A percentile compares a stretch with the other conserved stretches of the same genome.
These are phyloP conservation scores for Trichoderma semiorbis DNA, from an alignment of 2,329 filamentous ascomycete species.

Conservation along the genomic window DNA sequence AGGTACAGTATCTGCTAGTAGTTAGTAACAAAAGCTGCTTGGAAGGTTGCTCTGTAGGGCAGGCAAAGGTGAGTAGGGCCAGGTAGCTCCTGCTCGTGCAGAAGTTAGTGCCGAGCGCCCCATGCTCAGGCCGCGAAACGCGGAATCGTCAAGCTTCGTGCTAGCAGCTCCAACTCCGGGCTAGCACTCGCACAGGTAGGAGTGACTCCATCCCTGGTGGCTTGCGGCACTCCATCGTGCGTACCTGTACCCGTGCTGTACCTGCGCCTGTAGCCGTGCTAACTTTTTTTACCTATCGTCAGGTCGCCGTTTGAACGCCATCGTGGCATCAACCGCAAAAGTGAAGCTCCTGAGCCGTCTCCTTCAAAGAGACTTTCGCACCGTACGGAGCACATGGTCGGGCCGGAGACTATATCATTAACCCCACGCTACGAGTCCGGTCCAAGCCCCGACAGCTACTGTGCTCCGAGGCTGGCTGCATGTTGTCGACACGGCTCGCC, in stretches of 20 bases:
- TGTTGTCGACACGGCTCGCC: conserved; percentile 1
- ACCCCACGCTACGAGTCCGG: conserved; percentile 16
- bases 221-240: not conserved
- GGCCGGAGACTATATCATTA: conserved; percentile 13
- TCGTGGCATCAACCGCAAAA: not conserved
- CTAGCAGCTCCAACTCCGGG: not conserved
- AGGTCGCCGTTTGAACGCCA: not conserved
- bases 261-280: not conserved
- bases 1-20: not conserved
- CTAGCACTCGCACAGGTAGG: not conserved
- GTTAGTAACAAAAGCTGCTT: not conserved
- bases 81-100: conserved; percentile 6
- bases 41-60: not conserved
- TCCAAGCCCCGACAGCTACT: conserved; percentile 12
- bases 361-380: conserved; percentile 17
- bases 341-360: not conserved
- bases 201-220: not conserved
- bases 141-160: conserved; percentile 7
- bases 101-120: conserved; percentile 11
- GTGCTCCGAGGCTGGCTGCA: not conserved
- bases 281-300: not conserved
- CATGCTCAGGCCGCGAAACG: conserved; percentile 4
- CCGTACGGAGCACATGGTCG: conserved; percentile 19
- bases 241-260: not conserved
- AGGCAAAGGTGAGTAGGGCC: not conserved